phyloP scores from a whole-genome alignment of 192 early-diverging fungal species.

The Coemansia reversa region DNA sequence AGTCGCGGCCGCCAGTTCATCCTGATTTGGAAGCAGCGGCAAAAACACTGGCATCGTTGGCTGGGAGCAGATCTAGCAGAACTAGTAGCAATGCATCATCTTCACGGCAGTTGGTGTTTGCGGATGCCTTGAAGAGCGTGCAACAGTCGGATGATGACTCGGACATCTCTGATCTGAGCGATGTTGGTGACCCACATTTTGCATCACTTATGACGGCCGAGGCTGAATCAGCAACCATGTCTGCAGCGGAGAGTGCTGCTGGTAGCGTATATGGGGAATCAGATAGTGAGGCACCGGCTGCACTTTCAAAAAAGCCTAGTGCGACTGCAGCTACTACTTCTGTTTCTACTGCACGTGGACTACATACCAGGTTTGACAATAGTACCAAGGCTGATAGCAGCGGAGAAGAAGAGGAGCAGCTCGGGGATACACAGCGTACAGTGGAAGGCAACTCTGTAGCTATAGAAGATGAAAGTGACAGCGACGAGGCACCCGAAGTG shows the following conservation, averaged over 20 bases:
- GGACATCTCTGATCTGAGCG: constrained; percentile 52
- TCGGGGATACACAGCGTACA: neutral
- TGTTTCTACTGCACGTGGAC: neutral
- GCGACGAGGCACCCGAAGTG: constrained; percentile 42
- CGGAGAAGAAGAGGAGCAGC: constrained; percentile 10
- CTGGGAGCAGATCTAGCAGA: neutral
- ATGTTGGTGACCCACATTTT: constrained; percentile 49
- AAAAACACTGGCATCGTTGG: constrained; percentile 22
- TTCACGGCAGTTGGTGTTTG: constrained; percentile 14
- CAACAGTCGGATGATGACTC: constrained; percentile 7
- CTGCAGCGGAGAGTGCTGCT: constrained; percentile 35
- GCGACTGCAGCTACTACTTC: too few species aligned
- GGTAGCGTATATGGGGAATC: constrained; percentile 19
- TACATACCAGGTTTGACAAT: constrained; percentile 23
- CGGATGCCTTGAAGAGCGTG: constrained; percentile 2
- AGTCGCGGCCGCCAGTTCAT: constrained; percentile 19
- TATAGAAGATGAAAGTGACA: constrained; percentile 2
- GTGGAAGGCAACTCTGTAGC: neutral
- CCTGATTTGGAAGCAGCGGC: constrained; percentile 30
- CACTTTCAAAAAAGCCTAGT: too few species aligned
- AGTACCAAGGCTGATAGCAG: constrained; percentile 17
- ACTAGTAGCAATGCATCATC: neutral
- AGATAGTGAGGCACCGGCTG: constrained; percentile 1
- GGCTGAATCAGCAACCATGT: constrained; percentile 28
- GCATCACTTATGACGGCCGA: constrained; percentile 38